These are phyloP conservation scores for Aurantiochytrium sp. DNA, from an alignment of 108 stramenopile species.

Conservation along the genomic window DNA sequence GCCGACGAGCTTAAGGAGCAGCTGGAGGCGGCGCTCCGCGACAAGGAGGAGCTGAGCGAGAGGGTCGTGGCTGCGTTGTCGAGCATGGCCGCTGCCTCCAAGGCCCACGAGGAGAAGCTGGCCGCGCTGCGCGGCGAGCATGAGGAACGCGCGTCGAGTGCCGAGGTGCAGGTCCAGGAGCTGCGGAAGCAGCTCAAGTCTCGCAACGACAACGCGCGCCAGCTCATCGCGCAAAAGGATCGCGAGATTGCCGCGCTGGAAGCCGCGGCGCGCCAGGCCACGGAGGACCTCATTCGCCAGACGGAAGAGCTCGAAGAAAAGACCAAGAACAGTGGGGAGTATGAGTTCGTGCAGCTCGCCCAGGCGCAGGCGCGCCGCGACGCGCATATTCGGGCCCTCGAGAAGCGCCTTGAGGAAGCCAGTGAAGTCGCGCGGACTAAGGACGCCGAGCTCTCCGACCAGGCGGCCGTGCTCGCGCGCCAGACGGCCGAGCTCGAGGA, in stretches of 20 bases:
- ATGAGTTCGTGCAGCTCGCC: neutral
- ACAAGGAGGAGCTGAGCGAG: neutral
- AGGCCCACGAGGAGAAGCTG: neutral
- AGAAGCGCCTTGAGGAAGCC: neutral
- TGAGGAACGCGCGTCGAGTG: neutral
- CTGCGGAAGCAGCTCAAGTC: conserved; percentile 3
- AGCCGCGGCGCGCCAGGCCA: neutral
- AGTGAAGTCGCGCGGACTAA: neutral
- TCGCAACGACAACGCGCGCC: conserved; percentile 10
- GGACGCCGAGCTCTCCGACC: neutral
- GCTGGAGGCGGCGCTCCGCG: neutral
- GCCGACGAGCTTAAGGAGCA: neutral
- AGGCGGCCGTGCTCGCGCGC: neutral
- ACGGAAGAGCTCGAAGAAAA: conserved; percentile 11
- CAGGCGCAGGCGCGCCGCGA: conserved; percentile 6
- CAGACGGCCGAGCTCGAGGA: neutral
- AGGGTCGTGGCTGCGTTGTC: neutral
- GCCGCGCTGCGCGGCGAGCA: neutral
- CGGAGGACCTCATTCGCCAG: neutral
- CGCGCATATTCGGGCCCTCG: neutral
- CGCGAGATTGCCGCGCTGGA: neutral
- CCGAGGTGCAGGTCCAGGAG: neutral
- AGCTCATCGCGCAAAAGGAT: conserved; percentile 21
- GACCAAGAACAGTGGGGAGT: neutral
- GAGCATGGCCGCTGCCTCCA: neutral